Evolutionary conservation across 495 filamentous ascomycete genomes (phyloP), one percentile per base, ranked within the genome.

Genomic region (Daldinia concentrica): DNA sequence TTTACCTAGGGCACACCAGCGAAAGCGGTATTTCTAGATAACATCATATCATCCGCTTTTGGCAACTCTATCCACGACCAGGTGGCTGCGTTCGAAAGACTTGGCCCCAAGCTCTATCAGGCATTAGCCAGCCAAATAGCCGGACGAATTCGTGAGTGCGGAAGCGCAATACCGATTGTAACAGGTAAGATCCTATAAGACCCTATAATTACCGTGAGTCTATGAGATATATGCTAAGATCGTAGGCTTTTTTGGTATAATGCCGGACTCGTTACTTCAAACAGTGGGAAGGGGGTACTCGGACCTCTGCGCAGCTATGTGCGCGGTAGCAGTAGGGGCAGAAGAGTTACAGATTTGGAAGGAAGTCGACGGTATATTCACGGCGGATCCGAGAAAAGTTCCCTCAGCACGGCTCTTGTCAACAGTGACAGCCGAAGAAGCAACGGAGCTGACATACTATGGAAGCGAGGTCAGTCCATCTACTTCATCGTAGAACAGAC

Each of bases 331-430:
- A 1, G 69, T 84, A n/a, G 62, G 75, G 19, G 85, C 85, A n/a
- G 54, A 68, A 51, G 85, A 86, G 57, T 78, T 87, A 2, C 85
- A 87, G 64, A 82, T 87, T 57, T 87, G 85, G 85, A 87, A 87
- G 58, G 85, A 87, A 69, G 85, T 87, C 43, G 85, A 87, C 60
- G 85, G 85, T 58, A 86, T 87, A 70, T 87, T 87, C 66, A 87
- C 85, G n/a, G 85, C 85, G 27, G 85, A 87, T 55, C 85, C 85
- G 26, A 79, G 84, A 69, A 85, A 85, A 58, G 84, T 87, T 7
- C 83, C 84, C 15, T 85, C 84, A 0, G 85, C 85, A 8, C 74
- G 77, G 30, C 74, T 87, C 1, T 74, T 87, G 1, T 77, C 80
- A 26, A 81, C 82, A n/a, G 83, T 87, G 24, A 85, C 84, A 24